A percentile compares a stretch with the other conserved stretches of the same genome.
Conservation (phyloP, 495 filamentous ascomycete genomes). For the Aspergillus asperescens region DNA sequence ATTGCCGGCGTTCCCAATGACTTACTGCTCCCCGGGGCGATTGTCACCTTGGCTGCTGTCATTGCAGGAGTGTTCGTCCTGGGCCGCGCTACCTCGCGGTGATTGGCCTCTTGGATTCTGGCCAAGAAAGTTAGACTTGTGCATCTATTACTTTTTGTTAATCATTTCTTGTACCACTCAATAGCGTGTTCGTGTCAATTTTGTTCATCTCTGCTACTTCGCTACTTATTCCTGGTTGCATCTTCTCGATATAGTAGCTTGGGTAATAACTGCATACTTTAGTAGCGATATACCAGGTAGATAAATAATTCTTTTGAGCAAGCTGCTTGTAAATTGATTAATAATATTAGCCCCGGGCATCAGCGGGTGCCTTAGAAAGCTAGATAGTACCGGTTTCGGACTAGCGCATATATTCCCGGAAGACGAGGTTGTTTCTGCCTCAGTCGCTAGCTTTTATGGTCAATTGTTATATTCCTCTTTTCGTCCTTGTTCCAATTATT, state of each 20-base stretch:
- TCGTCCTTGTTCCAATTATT: constrained; percentile 5
- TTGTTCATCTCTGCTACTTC: neutral
- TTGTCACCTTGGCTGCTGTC: constrained; percentile 89
- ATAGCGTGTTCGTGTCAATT: constrained; percentile 14
- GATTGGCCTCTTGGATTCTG: constrained; percentile 16
- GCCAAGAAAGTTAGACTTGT: constrained; percentile 5
- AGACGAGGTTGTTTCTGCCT: neutral
- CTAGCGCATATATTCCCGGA: neutral
- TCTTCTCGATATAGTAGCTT: constrained; percentile 30
- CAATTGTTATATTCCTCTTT: constrained; percentile 21
- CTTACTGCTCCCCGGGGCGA: constrained; percentile 84
- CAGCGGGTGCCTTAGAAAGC: neutral
- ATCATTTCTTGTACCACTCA: constrained; percentile 15
- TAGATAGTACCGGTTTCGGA: neutral
- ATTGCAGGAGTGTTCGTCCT: constrained; percentile 93
- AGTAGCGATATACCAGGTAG: neutral
- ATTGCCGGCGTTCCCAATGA: constrained; percentile 94
- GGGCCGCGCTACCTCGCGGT: constrained; percentile 66
- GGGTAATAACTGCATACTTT: constrained; percentile 13
- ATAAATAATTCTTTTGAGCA: neutral
- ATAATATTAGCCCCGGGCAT: neutral
- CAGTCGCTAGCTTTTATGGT: neutral
- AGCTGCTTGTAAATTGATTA: neutral
- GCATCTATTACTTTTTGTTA: constrained; percentile 15
- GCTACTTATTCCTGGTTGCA: constrained; percentile 10